phyloP scores from a whole-genome alignment of 2,329 filamentous ascomycete species.

The Diaporthe nobilis region DNA sequence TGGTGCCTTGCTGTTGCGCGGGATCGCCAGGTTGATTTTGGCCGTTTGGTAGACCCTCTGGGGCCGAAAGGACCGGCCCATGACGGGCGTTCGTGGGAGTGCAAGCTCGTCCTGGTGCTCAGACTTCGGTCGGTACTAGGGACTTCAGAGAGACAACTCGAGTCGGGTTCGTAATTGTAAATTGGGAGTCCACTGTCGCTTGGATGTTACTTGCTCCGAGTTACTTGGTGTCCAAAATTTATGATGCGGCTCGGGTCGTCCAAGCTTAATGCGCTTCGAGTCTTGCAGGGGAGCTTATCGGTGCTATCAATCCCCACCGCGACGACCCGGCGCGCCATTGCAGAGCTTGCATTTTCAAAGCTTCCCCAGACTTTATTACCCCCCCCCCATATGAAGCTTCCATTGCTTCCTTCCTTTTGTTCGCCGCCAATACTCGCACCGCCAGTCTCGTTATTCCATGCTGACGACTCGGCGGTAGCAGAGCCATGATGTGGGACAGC shows the following conservation, averaged over 20 bases:
- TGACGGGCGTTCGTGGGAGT: constrained; percentile 43
- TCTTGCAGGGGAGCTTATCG: constrained; percentile 43
- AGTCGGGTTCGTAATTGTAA: neutral
- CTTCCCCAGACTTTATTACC: constrained; percentile 20
- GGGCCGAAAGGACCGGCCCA: constrained; percentile 55
- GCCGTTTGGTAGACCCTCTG: constrained; percentile 61
- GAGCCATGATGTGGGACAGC: constrained; percentile 65
- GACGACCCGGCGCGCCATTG: constrained; percentile 23
- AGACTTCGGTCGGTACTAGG: neutral
- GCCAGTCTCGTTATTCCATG: constrained; percentile 40
- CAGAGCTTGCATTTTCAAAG: constrained; percentile 34
- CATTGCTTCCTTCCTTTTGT: constrained; percentile 4
- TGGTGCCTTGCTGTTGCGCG: constrained; percentile 46
- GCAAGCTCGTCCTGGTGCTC: neutral
- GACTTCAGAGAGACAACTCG: neutral
- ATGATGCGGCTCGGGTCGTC: constrained; percentile 51
- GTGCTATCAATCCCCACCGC: constrained; percentile 33
- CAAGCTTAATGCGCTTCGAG: constrained; percentile 57
- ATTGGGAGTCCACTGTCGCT: neutral
- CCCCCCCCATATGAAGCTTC: neutral
- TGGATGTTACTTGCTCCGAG: constrained; percentile 52
- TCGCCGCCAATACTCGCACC: constrained; percentile 23
- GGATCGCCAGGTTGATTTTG: constrained; percentile 52
- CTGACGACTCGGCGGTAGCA: constrained; percentile 49
- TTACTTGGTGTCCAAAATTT: constrained; percentile 56